These are phyloP conservation scores for Incumbomyces lentus DNA, from an alignment of 2,329 filamentous ascomycete species.

Conservation along the genomic window DNA sequence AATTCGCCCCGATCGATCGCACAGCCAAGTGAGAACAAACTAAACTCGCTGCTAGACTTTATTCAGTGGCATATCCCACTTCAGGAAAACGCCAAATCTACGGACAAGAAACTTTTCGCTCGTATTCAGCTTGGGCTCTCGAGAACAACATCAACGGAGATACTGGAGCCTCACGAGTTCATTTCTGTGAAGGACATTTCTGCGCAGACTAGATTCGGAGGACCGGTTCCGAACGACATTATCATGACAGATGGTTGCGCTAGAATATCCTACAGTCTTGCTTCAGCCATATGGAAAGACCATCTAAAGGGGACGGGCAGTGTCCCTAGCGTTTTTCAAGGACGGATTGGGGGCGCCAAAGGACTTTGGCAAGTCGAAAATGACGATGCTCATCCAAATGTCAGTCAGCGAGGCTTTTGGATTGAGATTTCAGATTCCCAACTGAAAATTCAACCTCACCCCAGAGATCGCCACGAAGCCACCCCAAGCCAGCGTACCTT, in stretches of 20 bases:
- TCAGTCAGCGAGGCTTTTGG: constrained; percentile 34
- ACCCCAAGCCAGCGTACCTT: constrained; percentile 43
- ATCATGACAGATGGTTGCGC: constrained; percentile 46
- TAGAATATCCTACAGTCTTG: constrained; percentile 43
- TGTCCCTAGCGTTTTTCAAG: constrained; percentile 46
- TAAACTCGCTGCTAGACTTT: constrained; percentile 30
- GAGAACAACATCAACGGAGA: constrained; percentile 32
- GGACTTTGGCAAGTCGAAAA: constrained; percentile 49
- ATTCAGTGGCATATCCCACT: constrained; percentile 37
- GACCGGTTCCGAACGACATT: not conserved
- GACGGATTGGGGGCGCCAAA: constrained; percentile 49
- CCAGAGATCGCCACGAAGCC: constrained; percentile 24
- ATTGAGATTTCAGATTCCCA: constrained; percentile 49
- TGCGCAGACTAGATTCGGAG: constrained; percentile 6
- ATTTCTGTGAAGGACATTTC: constrained; percentile 25
- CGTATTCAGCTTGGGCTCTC: constrained; percentile 34
- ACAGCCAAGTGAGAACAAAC: constrained; percentile 16
- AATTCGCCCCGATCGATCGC: constrained; percentile 1
- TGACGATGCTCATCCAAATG: constrained; percentile 14
- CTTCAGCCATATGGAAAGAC: constrained; percentile 34
- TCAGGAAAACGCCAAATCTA: constrained; percentile 27
- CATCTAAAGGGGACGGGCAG: constrained; percentile 29
- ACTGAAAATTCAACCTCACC: constrained; percentile 43
- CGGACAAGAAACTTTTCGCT: constrained; percentile 36
- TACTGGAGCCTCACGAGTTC: constrained; percentile 29